Percentiles rank a stretch among this genome's conserved stretches.
These are phyloP conservation scores for Rhododendron henanense DNA, from an alignment of 148 eudicot genomes.

Conservation along the genomic window DNA sequence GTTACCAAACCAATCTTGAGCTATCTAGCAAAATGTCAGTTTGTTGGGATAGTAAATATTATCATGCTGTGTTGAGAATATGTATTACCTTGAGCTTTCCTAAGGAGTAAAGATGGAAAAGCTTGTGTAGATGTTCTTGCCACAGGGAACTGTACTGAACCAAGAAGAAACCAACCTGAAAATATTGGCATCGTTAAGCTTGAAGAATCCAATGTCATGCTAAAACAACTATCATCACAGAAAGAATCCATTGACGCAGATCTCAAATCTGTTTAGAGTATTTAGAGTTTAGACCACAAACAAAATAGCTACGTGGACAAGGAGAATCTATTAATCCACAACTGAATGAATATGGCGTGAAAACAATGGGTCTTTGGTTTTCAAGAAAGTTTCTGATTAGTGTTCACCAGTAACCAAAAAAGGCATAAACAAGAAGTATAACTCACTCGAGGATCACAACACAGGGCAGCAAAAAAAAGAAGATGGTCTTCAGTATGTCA, in stretches of 20 bases:
- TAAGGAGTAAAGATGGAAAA: slow-evolving; percentile 56
- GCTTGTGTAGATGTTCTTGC: slow-evolving; percentile 78
- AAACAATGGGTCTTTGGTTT: background rate
- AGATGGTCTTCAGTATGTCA: background rate
- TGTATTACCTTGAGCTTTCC: slow-evolving; percentile 74
- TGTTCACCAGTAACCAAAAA: background rate
- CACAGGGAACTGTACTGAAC: slow-evolving; percentile 74
- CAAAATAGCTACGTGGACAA: background rate
- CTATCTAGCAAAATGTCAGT: background rate
- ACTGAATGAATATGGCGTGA: background rate
- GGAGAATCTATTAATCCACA: background rate
- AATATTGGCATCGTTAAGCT: slow-evolving; percentile 8
- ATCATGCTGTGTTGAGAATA: background rate
- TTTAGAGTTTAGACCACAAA: background rate
- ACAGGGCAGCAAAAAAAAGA: background rate
- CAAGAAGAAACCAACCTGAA: slow-evolving; percentile 85
- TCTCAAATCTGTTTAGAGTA: background rate
- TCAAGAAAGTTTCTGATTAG: background rate
- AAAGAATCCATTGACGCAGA: background rate
- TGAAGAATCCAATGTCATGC: background rate
- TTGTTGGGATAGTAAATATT: background rate
- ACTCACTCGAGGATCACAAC: background rate
- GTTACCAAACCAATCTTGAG: background rate
- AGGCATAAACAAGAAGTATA: background rate
- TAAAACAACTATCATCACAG: background rate